phyloP scores from a whole-genome alignment of 768 basidiomycete genomes.

The Psilocybe sp. region DNA sequence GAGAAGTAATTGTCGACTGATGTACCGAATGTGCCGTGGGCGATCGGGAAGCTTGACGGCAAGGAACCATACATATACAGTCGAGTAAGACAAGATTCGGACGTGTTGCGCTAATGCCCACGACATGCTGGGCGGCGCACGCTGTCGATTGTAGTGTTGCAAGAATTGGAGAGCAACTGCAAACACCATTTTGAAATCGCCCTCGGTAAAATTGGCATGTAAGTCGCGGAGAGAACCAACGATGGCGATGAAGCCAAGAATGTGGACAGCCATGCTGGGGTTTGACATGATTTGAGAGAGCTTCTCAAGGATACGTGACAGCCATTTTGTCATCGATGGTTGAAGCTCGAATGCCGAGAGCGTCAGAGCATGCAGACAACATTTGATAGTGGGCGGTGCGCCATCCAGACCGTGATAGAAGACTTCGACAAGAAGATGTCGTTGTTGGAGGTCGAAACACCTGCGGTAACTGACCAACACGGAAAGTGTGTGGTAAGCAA shows the following conservation, averaged over 20 bases:
- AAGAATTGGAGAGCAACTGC: slow-evolving; percentile 93
- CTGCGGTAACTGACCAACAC: slow-evolving; percentile 85
- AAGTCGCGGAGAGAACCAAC: slow-evolving; percentile 77
- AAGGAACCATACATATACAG: slow-evolving; percentile 94
- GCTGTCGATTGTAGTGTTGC: slow-evolving; percentile 76
- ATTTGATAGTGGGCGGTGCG: slow-evolving; percentile 76
- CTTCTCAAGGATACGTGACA: slow-evolving; percentile 81
- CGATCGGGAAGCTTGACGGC: slow-evolving; percentile 81
- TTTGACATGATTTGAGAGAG: slow-evolving; percentile 94
- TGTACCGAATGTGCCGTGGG: slow-evolving; percentile 77
- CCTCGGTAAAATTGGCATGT: slow-evolving; percentile 88
- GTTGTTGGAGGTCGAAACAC: slow-evolving; percentile 67
- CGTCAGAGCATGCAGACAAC: slow-evolving; percentile 86
- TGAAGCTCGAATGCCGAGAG: slow-evolving; percentile 86
- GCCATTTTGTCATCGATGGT: slow-evolving; percentile 72
- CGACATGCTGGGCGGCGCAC: slow-evolving; percentile 58
- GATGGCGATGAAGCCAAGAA: slow-evolving; percentile 87
- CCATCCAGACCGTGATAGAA: slow-evolving; percentile 69
- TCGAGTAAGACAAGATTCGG: slow-evolving; percentile 83
- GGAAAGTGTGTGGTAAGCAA: slow-evolving; percentile 84
- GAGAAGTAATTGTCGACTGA: slow-evolving; percentile 80
- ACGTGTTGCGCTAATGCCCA: slow-evolving; percentile 92
- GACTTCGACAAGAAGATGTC: slow-evolving; percentile 70
- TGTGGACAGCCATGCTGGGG: slow-evolving; percentile 91
- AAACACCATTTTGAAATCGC: slow-evolving; percentile 91